Percentiles rank a stretch among this genome's conserved stretches.
phyloP scores from a whole-genome alignment of 2,329 filamentous ascomycete genomes.

The Trichoderma sp. region DNA sequence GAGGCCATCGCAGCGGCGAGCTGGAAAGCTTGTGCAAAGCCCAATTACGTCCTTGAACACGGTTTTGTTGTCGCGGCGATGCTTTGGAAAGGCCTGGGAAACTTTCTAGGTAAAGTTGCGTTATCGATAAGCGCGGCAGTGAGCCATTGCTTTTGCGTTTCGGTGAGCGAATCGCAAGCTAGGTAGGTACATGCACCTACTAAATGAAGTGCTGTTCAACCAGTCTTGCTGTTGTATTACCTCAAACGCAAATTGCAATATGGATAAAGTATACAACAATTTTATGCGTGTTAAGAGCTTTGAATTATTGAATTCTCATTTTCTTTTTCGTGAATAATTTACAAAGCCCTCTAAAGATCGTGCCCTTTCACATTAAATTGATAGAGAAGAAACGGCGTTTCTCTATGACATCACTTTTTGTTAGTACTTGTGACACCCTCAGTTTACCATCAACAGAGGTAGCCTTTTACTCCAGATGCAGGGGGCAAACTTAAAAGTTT shows the following conservation, averaged over 20 bases:
- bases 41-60: background rate
- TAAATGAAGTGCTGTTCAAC: background rate
- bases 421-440: background rate
- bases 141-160: background rate
- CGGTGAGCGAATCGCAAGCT: background rate
- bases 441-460: background rate
- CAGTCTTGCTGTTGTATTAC: background rate
- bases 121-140: conserved; percentile 22
- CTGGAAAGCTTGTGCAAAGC: conserved; percentile 9
- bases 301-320: background rate
- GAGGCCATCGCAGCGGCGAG: conserved; percentile 32
- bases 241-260: background rate
- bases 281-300: background rate
- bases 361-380: background rate
- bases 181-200: background rate
- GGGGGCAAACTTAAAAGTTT: background rate
- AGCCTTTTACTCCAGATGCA: background rate
- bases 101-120: background rate
- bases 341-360: background rate
- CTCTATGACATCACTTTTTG: background rate
- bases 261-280: background rate
- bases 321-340: background rate
- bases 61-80: background rate
- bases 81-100: background rate
- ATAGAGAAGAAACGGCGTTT: background rate